Evolutionary conservation across 2,329 filamentous ascomycete species (phyloP).

Genomic region (Corinectria fuckeliana): DNA sequence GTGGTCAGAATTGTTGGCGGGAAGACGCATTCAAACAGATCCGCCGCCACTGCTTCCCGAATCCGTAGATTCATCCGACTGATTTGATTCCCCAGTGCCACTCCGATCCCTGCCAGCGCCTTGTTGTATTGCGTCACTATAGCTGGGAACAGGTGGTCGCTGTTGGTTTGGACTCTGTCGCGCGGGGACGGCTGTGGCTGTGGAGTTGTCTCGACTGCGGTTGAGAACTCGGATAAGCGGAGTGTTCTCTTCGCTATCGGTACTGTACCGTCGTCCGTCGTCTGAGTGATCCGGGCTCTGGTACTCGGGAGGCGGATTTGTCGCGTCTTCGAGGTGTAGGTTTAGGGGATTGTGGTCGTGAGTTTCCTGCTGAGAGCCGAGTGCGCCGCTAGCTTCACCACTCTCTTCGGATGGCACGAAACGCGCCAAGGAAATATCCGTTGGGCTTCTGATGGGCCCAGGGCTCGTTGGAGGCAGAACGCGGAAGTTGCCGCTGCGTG

Average conservation of each 20-base stretch:
- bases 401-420: conserved; percentile 74
- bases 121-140: conserved; percentile 74
- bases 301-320: conserved; percentile 74
- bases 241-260: conserved; percentile 63
- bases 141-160: conserved; percentile 78
- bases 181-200: conserved; percentile 46
- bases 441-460: conserved; percentile 87
- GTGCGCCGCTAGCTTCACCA: conserved; percentile 62
- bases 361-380: conserved; percentile 31
- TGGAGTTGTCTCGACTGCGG: conserved; percentile 58
- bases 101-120: conserved; percentile 45
- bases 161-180: conserved; percentile 31
- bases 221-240: conserved; percentile 59
- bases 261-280: conserved; percentile 62
- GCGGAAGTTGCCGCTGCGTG: conserved; percentile 79
- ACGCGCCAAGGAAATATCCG: conserved; percentile 93
- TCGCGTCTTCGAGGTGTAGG: conserved; percentile 58
- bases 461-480: conserved; percentile 81
- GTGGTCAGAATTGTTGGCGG: neutral
- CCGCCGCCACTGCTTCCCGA: conserved; percentile 6
- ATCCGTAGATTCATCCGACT: conserved; percentile 17
- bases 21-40: neutral
- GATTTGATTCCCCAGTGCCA: conserved; percentile 32
- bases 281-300: conserved; percentile 70
- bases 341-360: conserved; percentile 48